Evolutionary conservation across 2,329 filamentous ascomycete genomes (phyloP).

Genomic region (Alternaria atra): DNA sequence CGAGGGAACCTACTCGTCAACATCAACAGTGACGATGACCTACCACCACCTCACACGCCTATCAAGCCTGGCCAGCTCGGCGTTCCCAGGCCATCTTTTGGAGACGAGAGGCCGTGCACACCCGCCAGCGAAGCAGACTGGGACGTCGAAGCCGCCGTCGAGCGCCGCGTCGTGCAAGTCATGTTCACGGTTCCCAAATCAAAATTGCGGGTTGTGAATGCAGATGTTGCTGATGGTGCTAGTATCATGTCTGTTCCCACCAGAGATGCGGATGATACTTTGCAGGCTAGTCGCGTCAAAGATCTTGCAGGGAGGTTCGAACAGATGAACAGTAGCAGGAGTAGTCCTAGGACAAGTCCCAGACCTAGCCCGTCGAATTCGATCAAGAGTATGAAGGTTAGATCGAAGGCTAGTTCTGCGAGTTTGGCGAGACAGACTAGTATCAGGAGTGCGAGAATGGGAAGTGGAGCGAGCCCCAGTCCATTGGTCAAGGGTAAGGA

Average conservation of each 20-base stretch:
- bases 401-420: constrained; percentile 25
- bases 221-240: constrained; percentile 43
- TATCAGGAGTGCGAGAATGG: constrained; percentile 2
- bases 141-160: constrained; percentile 61
- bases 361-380: constrained; percentile 30
- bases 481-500: constrained; percentile 10
- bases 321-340: constrained; percentile 22
- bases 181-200: constrained; percentile 96
- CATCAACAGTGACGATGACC: constrained; percentile 34
- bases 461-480: not conserved
- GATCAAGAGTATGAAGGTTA: constrained; percentile 40
- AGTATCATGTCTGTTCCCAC: constrained; percentile 39
- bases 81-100: constrained; percentile 1
- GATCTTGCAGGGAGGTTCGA: constrained; percentile 44
- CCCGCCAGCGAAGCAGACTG: constrained; percentile 57
- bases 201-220: constrained; percentile 86
- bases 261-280: constrained; percentile 19
- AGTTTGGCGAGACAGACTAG: constrained; percentile 20
- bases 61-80: constrained; percentile 37
- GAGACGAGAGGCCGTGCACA: constrained; percentile 35
- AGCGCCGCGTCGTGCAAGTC: constrained; percentile 60
- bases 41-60: constrained; percentile 41
- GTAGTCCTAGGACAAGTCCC: constrained; percentile 17
- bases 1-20: constrained; percentile 41
- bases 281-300: constrained; percentile 36